Base-by-base conservation (phyloP, 202 grass and related monocot species). In the Thinopyrum obtusiflorum region DNA sequence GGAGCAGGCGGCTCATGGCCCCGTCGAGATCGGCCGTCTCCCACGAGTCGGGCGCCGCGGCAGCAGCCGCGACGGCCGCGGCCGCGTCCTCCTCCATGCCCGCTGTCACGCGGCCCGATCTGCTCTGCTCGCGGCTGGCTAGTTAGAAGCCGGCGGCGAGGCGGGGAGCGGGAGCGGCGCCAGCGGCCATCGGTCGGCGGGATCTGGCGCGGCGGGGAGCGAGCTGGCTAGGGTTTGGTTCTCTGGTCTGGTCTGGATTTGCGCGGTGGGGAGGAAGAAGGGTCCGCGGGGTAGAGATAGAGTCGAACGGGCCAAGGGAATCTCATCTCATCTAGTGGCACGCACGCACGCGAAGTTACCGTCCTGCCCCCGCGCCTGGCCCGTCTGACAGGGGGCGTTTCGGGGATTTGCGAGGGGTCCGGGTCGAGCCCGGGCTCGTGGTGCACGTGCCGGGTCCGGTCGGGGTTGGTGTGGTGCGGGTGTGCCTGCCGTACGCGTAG, bases 21-120 rank as follows among this genome's bases (percentile, higher is more conserved):
- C 83, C 93, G 47, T 96, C 92, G 36, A 97, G 83, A 89, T 94
- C 92, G 26, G 92, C 93, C 53, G 89, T 90, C 91, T 98, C 92
- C 97, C 93, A 98, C 18, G 93, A 98, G 77, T 94, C 97, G 2
- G 90, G 93, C 60, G 89, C 82, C 9, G 85, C 46, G 4, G 80
- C 35, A 36, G 35, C 7, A 1, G 33, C 87, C 33, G 42, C 42
- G 40, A 14, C 81, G 4, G 76, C 74, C 1, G 75, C 87, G 12
- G 39, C 87, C 36, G 32, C 47, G 61, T 73, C 82, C 28, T 76
- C 76, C 12, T 72, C 59, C 78, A 57, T 49, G 73, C 78, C 12
- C 82, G 28, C 35, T 11, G 9, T 20, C 25, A 24, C 8, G 36
- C 4, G 68, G 11, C 27, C 17, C 39, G 84, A 84, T 89, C 69